Conservation (phyloP, 1,139 yeast species). For the Pichia sp. region DNA sequence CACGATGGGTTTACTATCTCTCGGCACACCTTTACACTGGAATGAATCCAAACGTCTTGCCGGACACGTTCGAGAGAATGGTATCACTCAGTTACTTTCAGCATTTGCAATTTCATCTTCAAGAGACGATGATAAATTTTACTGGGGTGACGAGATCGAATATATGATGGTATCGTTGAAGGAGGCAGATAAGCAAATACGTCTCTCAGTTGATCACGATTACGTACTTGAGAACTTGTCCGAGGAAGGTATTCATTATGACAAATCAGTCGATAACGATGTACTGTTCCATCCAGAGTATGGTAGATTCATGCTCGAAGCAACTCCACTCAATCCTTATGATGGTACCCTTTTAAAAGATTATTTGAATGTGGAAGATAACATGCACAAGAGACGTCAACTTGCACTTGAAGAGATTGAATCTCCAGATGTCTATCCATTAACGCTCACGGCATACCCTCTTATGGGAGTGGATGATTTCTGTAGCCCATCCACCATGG, state of each 20-base stretch:
- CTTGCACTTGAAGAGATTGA: slow-evolving; percentile 55
- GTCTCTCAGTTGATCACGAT: slow-evolving; percentile 69
- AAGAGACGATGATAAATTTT: slow-evolving; percentile 53
- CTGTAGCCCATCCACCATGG: slow-evolving; percentile 59
- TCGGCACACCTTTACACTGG: slow-evolving; percentile 95
- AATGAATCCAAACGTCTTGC: slow-evolving; percentile 61
- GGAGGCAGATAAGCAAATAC: slow-evolving; percentile 33
- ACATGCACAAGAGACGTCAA: slow-evolving; percentile 65
- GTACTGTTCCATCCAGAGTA: slow-evolving; percentile 93
- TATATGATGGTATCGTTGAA: slow-evolving; percentile 42
- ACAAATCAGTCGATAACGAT: slow-evolving; percentile 38
- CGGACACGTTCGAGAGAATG: slow-evolving; percentile 77
- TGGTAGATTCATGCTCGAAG: slow-evolving; percentile 94
- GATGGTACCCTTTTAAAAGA: slow-evolving; percentile 51
- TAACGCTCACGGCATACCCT: slow-evolving; percentile 81
- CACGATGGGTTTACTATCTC: slow-evolving; percentile 37
- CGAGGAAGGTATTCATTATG: slow-evolving; percentile 35
- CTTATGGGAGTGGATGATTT: slow-evolving; percentile 75
- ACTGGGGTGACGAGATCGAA: slow-evolving; percentile 98
- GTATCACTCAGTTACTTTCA: slow-evolving; percentile 67
- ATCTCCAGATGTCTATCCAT: slow-evolving; percentile 44
- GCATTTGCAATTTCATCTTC: slow-evolving; percentile 57
- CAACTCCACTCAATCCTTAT: slow-evolving; percentile 83
- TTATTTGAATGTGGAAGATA: slow-evolving; percentile 66
- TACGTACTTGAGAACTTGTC: slow-evolving; percentile 60